phyloP scores from a whole-genome alignment of 2,329 filamentous ascomycete species.

The Amphichorda felina region DNA sequence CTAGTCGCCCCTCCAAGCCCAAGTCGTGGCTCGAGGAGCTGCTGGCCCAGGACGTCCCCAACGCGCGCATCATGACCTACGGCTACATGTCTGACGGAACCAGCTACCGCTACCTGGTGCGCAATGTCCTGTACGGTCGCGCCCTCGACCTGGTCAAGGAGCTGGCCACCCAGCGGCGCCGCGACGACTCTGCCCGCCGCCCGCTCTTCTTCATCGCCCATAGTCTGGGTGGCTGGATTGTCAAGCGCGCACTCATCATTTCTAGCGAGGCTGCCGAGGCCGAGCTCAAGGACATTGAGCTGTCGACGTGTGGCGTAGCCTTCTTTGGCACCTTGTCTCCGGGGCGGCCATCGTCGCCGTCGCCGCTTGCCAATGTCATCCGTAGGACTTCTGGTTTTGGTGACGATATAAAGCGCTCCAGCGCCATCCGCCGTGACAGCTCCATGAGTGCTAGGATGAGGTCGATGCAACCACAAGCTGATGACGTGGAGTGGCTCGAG shows the following conservation, averaged over 20 bases:
- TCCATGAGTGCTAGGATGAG: not conserved
- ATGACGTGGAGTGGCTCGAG: slow-evolving; percentile 12
- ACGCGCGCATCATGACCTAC: slow-evolving; percentile 14
- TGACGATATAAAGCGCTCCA: slow-evolving; percentile 1
- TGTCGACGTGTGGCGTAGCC: slow-evolving; percentile 13
- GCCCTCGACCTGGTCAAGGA: slow-evolving; percentile 11
- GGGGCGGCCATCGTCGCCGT: slow-evolving; percentile 10
- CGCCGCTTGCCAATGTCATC: slow-evolving; percentile 12
- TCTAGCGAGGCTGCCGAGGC: slow-evolving; percentile 12
- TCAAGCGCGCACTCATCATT: slow-evolving; percentile 14
- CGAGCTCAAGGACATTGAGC: slow-evolving; percentile 10
- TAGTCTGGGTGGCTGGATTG: slow-evolving; percentile 14
- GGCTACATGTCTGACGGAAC: slow-evolving; percentile 10
- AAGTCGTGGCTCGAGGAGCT: slow-evolving; percentile 13
- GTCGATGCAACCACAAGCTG: slow-evolving; percentile 2
- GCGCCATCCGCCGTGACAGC: not conserved
- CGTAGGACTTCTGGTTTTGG: slow-evolving; percentile 10
- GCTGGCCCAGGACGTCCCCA: slow-evolving; percentile 10
- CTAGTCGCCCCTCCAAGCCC: slow-evolving; percentile 5
- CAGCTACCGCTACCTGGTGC: slow-evolving; percentile 11
- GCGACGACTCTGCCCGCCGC: slow-evolving; percentile 8
- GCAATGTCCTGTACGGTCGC: slow-evolving; percentile 12
- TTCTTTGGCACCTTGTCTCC: slow-evolving; percentile 14
- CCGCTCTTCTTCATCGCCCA: slow-evolving; percentile 15
- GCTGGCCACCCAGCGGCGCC: slow-evolving; percentile 8